Evolutionary conservation across 2,329 filamentous ascomycete species (phyloP).

Genomic region (Curvularia verruculosa): DNA sequence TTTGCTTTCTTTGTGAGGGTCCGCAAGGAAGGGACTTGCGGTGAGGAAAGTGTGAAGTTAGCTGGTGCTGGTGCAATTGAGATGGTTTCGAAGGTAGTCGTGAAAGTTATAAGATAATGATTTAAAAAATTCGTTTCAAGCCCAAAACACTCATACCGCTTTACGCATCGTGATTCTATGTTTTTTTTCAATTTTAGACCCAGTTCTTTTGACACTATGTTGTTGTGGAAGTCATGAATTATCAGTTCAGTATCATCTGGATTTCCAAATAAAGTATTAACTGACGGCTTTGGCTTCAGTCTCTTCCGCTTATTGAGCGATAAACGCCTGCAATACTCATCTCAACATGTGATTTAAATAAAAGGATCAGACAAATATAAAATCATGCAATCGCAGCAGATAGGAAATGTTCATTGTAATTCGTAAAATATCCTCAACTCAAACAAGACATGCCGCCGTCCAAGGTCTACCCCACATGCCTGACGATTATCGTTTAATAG

Average conservation of each 20-base stretch:
- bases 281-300: not conserved
- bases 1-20: slow-evolving; percentile 25
- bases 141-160: not conserved
- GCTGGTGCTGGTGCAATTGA: not conserved
- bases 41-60: not conserved
- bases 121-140: not conserved
- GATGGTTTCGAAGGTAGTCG: not conserved
- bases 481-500: slow-evolving; percentile 17
- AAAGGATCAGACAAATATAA: not conserved
- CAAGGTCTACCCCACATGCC: slow-evolving; percentile 1
- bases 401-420: not conserved
- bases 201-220: not conserved
- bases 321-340: not conserved
- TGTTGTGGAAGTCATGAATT: not conserved
- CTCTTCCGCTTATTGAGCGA: not conserved
- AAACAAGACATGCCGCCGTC: not conserved
- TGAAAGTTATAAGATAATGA: not conserved
- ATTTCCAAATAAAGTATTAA: not conserved
- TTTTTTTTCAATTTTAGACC: not conserved
- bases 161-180: not conserved
- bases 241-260: not conserved
- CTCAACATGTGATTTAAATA: not conserved
- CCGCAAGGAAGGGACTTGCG: not conserved
- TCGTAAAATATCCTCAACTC: not conserved
- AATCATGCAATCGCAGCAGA: not conserved